Base-by-base conservation (phyloP, 306 rosid species). In the Pueraria montana region DNA sequence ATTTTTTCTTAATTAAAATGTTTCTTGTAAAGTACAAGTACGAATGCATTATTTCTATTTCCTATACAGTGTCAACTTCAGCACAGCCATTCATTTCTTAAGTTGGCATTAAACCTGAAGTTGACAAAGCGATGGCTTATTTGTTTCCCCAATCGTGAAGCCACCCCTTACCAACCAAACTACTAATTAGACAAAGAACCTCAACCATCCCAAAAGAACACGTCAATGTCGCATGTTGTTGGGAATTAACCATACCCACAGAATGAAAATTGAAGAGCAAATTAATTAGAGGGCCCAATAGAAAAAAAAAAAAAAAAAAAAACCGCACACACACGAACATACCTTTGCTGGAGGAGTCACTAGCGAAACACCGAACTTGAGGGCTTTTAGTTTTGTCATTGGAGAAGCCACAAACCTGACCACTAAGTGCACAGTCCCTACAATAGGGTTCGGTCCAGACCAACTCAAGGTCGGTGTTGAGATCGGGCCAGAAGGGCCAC, bases 401-500 rank as follows among this genome's bases (percentile, higher is more conserved):
- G 13, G 26, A 66, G 40, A 86, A 80, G 12, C 90, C 92, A 70
- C 95, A 93, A 77, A 49, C 30, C 70, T 77, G 81, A 1, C 80
- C 87, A 17, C 4, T 27, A 13, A 38, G 0, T 68, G 69, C 88
- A 78, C 95, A 91, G 0, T 4, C 9, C 0, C 36, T 17, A 43
- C 95, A 89, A 4, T 7, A 6, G 0, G 95, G 92, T 42, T 55
- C 17, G 5, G 26, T 69, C 97, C 97, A 93, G 0, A 21, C 53
- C 87, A 93, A 67, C 34, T 17, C 38, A 34, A 88, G 32, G 84
- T 81, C 84, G 0, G 3, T 6, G 58, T 11, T 74, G 34, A 82
- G 75, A 52, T 50, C 68, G 2, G 74, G 21, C 75, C 67, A 30
- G 70, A 9, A 38, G 3, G 65, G 75, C 87, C 71, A 49, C 75